These are phyloP conservation scores for Trichoderma virens DNA, from an alignment of 495 filamentous ascomycete species.

Conservation along the genomic window DNA sequence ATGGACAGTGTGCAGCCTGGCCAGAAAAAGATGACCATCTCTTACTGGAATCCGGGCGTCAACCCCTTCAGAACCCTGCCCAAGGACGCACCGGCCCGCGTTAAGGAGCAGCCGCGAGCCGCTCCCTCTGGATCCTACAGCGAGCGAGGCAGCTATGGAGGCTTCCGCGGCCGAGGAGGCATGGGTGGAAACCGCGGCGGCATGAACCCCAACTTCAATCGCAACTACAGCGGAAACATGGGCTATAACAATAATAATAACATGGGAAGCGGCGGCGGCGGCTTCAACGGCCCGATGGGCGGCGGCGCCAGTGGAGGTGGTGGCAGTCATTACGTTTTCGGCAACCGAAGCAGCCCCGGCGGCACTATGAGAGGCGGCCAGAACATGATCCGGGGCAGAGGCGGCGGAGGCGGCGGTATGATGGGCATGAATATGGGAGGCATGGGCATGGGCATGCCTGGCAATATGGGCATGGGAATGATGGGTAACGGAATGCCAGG, in stretches of 20 bases:
- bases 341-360: conserved; percentile 19
- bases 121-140: conserved; percentile 34
- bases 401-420: conserved; percentile 42
- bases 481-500: conserved; percentile 22
- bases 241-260: conserved; percentile 38
- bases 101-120: conserved; percentile 53
- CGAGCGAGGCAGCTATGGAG: conserved; percentile 31
- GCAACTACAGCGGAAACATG: conserved; percentile 30
- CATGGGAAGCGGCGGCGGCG: conserved; percentile 31
- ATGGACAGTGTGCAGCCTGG: conserved; percentile 31
- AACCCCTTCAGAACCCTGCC: conserved; percentile 91
- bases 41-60: conserved; percentile 64
- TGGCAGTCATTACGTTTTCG: conserved; percentile 34
- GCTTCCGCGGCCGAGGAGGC: conserved; percentile 26
- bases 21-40: conserved; percentile 63
- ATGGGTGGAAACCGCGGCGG: conserved; percentile 20
- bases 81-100: conserved; percentile 77
- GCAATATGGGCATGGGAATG: conserved; percentile 28
- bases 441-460: conserved; percentile 54
- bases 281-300: conserved; percentile 50
- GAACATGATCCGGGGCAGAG: conserved; percentile 23
- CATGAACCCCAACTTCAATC: conserved; percentile 24
- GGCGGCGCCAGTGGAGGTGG: conserved; percentile 50
- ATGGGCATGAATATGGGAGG: conserved; percentile 63
- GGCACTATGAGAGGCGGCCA: conserved; percentile 53